Conservation (phyloP, 331 rosid genomes). For the Cucumis variabilis region DNA sequence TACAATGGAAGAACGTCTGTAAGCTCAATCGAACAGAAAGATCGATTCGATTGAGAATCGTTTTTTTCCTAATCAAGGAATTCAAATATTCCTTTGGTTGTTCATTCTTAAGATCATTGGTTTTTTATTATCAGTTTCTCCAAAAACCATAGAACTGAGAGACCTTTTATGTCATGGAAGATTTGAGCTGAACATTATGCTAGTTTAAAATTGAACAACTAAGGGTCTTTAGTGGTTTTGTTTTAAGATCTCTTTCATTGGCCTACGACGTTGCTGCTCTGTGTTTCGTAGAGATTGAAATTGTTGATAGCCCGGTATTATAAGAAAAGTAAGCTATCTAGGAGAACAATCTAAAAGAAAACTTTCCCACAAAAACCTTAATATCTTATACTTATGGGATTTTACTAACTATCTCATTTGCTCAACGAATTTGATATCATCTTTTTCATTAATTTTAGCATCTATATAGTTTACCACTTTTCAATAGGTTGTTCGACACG, state of each 20-base stretch:
- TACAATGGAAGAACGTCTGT: not conserved
- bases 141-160: not conserved
- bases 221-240: too few species aligned
- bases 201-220: too few species aligned
- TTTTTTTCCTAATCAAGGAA: not conserved
- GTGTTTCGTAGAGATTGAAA: too few species aligned
- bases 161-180: not conserved
- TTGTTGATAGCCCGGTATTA: too few species aligned
- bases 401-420: not conserved
- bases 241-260: too few species aligned
- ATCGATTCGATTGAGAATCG: not conserved
- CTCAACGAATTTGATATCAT: not conserved
- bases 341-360: not conserved
- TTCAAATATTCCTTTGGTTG: not conserved
- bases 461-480: too few species aligned
- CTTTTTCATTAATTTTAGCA: not conserved
- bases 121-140: not conserved
- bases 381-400: not conserved
- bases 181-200: not conserved
- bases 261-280: too few species aligned
- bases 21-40: not conserved
- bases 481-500: too few species aligned
- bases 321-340: too few species aligned
- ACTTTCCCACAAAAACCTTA: not conserved
- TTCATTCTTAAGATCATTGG: not conserved